Conservation (phyloP, 805 yeast species). For the Nakazawaea ishiwadae region DNA sequence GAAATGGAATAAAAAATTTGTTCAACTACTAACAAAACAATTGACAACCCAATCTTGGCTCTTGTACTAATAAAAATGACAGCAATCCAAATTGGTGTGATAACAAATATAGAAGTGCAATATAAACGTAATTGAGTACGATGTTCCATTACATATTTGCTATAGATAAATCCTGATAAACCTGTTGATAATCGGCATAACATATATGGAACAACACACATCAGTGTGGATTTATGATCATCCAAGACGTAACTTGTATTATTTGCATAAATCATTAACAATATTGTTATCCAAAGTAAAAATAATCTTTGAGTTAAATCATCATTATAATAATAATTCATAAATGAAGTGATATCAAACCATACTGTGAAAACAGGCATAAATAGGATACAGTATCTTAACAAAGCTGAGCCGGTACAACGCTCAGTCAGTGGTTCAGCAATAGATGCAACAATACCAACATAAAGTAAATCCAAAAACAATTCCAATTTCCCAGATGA, state of each 20-base stretch:
- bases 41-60: conserved; percentile 41
- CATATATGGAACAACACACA: conserved; percentile 43
- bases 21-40: conserved; percentile 38
- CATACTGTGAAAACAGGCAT: conserved; percentile 61
- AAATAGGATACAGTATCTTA: conserved; percentile 45
- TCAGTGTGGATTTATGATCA: conserved; percentile 32
- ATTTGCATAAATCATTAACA: conserved; percentile 49
- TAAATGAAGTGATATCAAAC: conserved; percentile 60
- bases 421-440: conserved; percentile 49
- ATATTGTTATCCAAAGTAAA: conserved; percentile 46
- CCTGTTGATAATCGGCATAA: conserved; percentile 39
- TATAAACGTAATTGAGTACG: conserved; percentile 44
- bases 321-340: conserved; percentile 59
- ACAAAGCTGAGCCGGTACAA: conserved; percentile 42
- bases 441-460: conserved; percentile 56
- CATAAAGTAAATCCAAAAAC: conserved; percentile 59
- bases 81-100: conserved; percentile 43
- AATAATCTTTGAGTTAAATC: conserved; percentile 51
- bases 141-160: conserved; percentile 45
- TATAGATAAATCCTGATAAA: conserved; percentile 29
- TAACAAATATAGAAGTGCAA: conserved; percentile 25
- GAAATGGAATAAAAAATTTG: conserved; percentile 28
- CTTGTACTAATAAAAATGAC: conserved; percentile 44
- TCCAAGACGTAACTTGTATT: conserved; percentile 36
- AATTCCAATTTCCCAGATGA: conserved; percentile 48